phyloP scores from a whole-genome alignment of 331 rosid species.

The Pyracantha coccinea region DNA sequence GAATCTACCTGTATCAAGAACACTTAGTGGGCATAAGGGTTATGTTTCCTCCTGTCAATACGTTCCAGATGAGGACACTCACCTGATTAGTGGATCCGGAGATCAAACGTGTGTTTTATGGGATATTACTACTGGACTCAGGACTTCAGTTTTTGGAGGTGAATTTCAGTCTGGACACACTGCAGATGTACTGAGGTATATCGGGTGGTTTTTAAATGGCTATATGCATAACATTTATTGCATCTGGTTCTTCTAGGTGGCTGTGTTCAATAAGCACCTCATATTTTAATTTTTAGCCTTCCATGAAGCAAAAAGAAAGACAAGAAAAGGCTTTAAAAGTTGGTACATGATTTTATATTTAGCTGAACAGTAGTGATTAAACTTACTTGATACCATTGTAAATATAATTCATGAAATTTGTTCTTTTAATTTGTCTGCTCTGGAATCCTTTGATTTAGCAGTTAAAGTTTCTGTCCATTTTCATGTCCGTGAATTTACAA shows the following conservation, averaged over 20 bases:
- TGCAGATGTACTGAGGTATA: constrained; percentile 80
- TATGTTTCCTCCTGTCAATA: constrained; percentile 91
- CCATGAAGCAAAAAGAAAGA: background rate
- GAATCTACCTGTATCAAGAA: constrained; percentile 56
- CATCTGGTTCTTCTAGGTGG: constrained; percentile 6
- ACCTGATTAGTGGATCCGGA: constrained; percentile 83
- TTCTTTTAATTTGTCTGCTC: background rate
- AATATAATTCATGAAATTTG: background rate
- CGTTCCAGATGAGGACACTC: constrained; percentile 91
- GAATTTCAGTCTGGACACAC: constrained; percentile 99
- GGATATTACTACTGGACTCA: constrained; percentile 92
- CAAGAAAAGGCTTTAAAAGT: background rate
- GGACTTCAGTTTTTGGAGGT: constrained; percentile 93
- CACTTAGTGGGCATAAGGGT: constrained; percentile 91
- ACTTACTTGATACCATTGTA: background rate
- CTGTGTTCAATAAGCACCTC: background rate
- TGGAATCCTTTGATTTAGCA: background rate
- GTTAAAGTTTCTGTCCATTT: background rate
- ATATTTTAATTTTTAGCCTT: constrained; percentile 1
- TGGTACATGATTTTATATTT: background rate
- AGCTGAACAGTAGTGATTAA: background rate
- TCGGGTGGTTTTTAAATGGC: constrained; percentile 1
- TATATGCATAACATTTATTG: background rate
- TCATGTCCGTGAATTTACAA: background rate
- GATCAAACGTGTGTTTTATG: constrained; percentile 88